Conservation (phyloP, 1,284 basidiomycete genomes). For the Cystobasidium pallidum region DNA sequence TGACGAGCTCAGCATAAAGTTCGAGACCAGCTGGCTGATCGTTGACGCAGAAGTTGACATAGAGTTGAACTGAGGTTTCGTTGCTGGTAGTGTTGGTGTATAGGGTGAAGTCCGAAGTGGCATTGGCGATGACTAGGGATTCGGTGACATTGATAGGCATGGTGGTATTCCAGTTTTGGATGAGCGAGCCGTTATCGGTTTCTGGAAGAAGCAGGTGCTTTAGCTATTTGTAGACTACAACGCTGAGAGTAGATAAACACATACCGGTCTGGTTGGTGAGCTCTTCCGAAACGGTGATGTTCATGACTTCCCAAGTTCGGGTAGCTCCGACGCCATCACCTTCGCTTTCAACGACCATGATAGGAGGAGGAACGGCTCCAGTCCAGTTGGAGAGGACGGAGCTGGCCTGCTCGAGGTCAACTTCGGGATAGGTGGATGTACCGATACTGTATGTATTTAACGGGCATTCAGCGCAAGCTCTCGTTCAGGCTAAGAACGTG, state of each 20-base stretch:
- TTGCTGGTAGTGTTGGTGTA: conserved; percentile 73
- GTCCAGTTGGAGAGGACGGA: conserved; percentile 28
- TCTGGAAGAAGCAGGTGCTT: conserved; percentile 1
- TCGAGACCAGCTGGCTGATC: conserved; percentile 36
- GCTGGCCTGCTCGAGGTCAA: conserved; percentile 27
- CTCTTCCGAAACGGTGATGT: conserved; percentile 28
- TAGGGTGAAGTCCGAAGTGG: conserved; percentile 81
- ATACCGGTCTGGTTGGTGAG: conserved; percentile 31
- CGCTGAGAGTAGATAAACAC: neutral
- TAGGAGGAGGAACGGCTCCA: conserved; percentile 37
- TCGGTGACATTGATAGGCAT: conserved; percentile 89
- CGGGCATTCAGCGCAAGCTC: too few species aligned
- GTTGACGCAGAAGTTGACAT: conserved; percentile 41
- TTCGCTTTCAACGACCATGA: conserved; percentile 22
- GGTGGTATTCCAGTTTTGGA: conserved; percentile 36
- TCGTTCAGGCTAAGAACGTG: too few species aligned
- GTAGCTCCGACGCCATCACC: conserved; percentile 38
- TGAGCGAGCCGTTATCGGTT: conserved; percentile 11
- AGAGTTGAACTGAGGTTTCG: conserved; percentile 41
- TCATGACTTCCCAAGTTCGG: conserved; percentile 25
- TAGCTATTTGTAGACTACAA: too few species aligned
- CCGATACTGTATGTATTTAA: conserved; percentile 13
- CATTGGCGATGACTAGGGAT: conserved; percentile 88
- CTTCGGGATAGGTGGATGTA: conserved; percentile 25
- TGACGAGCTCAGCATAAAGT: conserved; percentile 34